A percentile compares a stretch with the other conserved stretches of the same genome.
These are phyloP conservation scores for Coelastrella sp. DNA, from an alignment of 139 green algal species.

Conservation along the genomic window DNA sequence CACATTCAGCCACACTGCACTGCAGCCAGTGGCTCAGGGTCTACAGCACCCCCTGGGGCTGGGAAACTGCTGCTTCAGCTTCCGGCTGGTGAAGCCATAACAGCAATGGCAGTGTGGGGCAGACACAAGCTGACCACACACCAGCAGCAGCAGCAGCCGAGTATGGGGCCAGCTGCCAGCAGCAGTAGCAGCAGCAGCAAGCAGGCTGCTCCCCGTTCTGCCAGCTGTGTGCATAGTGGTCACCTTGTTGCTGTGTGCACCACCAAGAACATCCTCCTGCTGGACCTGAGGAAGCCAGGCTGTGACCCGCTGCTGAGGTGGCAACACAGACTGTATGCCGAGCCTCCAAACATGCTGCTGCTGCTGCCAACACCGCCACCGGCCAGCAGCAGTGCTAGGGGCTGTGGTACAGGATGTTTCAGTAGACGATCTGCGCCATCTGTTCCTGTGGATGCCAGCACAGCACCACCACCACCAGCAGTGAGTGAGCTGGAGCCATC, in stretches of 20 bases:
- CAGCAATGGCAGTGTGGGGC: not conserved
- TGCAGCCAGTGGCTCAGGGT: not conserved
- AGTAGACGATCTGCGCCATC: not conserved
- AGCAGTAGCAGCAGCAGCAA: not conserved
- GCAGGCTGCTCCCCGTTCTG: not conserved
- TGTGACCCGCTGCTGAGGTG: slow-evolving; percentile 18
- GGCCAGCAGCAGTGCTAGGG: not conserved
- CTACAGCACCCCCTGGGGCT: not conserved
- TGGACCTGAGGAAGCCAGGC: slow-evolving; percentile 23
- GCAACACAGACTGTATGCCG: slow-evolving; percentile 14
- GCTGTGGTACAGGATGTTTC: not conserved
- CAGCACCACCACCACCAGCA: slow-evolving; percentile 3
- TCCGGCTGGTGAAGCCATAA: slow-evolving; percentile 5
- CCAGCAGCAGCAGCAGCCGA: not conserved
- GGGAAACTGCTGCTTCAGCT: slow-evolving; percentile 43
- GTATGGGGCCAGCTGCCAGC: not conserved
- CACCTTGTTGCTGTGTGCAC: slow-evolving; percentile 23
- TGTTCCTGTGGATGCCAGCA: not conserved
- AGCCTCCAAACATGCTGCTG: slow-evolving; percentile 6
- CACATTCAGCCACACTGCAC: not conserved
- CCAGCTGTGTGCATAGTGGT: not conserved
- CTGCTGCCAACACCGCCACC: slow-evolving; percentile 26
- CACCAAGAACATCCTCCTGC: slow-evolving; percentile 19
- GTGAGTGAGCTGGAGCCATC: no score
- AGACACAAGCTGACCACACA: not conserved